These are phyloP conservation scores for Oenanthe javanica DNA, from an alignment of 140 eudicot species.

Conservation along the genomic window DNA sequence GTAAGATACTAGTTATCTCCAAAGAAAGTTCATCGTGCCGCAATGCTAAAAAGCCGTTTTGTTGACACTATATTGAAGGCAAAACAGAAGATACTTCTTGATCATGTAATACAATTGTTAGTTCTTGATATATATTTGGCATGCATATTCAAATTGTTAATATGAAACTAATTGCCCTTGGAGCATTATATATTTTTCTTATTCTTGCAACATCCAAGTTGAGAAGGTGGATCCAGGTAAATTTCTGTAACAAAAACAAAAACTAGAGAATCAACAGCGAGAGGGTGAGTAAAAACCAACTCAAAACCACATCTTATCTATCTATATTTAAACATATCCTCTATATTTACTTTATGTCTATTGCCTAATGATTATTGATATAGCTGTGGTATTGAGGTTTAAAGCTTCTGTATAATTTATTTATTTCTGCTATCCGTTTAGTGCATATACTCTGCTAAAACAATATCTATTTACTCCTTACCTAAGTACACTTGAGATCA, in stretches of 20 bases:
- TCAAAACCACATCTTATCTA: background rate
- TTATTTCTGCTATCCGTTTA: background rate
- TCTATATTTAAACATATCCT: background rate
- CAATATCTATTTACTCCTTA: background rate
- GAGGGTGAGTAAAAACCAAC: conserved; percentile 37
- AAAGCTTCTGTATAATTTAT: background rate
- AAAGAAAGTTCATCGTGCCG: conserved; percentile 47
- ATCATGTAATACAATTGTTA: no score
- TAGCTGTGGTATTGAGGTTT: background rate
- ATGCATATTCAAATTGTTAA: no score
- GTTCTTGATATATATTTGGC: no score
- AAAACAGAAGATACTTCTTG: no score
- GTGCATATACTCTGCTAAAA: background rate
- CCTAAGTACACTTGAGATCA: background rate
- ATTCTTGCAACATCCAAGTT: conserved; percentile 21
- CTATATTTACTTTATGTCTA: background rate
- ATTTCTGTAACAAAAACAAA: conserved; percentile 32
- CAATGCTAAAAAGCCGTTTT: conserved; percentile 48
- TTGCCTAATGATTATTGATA: background rate
- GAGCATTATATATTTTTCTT: background rate
- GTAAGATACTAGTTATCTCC: conserved; percentile 22
- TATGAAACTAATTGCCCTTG: background rate
- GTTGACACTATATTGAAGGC: no score
- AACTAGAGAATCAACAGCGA: conserved; percentile 36
- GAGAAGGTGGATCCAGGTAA: conserved; percentile 31